Percentiles rank a stretch among this genome's conserved stretches.
Conservation (phyloP, 1,139 yeast genomes). For the Waltiozyma sp. region DNA sequence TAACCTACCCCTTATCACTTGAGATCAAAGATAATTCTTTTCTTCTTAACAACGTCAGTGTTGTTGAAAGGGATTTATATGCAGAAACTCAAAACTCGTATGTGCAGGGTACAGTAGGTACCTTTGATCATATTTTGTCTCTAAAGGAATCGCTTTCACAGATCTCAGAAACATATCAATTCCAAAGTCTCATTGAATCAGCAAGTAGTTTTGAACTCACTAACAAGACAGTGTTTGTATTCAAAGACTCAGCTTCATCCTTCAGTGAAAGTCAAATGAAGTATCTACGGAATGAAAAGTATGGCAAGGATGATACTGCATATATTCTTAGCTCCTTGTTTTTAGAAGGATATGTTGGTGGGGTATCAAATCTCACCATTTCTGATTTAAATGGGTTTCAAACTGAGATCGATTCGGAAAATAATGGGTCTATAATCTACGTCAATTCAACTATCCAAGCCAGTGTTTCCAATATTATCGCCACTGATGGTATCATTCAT, state of each 20-base stretch:
- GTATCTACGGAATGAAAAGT: constrained; percentile 29
- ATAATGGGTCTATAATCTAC: constrained; percentile 23
- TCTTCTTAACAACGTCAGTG: constrained; percentile 37
- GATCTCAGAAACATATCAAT: constrained; percentile 3
- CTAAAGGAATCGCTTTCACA: constrained; percentile 16
- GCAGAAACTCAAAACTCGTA: constrained; percentile 65
- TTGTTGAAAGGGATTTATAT: constrained; percentile 52
- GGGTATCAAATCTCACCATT: constrained; percentile 16
- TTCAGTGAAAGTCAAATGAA: constrained; percentile 35
- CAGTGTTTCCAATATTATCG: constrained; percentile 30
- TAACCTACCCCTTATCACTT: constrained; percentile 10
- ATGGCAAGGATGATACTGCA: constrained; percentile 27
- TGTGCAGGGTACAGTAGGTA: constrained; percentile 56
- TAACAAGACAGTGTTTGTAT: constrained; percentile 29
- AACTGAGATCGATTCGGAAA: constrained; percentile 11
- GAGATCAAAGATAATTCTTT: constrained; percentile 10
- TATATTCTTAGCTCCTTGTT: constrained; percentile 26
- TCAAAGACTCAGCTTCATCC: constrained; percentile 30
- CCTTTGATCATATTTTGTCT: constrained; percentile 29
- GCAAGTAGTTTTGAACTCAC: neutral
- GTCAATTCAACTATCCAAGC: constrained; percentile 21
- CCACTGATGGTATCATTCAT: constrained; percentile 56
- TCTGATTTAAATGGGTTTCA: constrained; percentile 18
- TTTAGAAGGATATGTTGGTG: constrained; percentile 26
- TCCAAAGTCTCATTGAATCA: constrained; percentile 3